A percentile compares a stretch with the other conserved stretches of the same genome.
These are phyloP conservation scores for Neurospora tetraspora DNA, from an alignment of 495 filamentous ascomycete genomes.

Conservation along the genomic window DNA sequence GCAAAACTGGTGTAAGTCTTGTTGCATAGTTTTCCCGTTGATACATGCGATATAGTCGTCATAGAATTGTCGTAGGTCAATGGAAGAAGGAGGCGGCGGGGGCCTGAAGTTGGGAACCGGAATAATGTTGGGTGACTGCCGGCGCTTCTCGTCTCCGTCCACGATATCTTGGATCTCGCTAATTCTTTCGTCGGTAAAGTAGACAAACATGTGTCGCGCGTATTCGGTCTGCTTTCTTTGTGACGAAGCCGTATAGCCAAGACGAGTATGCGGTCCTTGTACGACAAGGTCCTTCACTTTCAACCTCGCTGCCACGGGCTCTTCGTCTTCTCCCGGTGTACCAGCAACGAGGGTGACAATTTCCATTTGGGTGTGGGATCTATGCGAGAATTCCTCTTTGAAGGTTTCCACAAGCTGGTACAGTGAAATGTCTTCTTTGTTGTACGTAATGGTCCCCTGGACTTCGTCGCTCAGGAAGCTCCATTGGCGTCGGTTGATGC, in stretches of 20 bases:
- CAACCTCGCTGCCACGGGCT: slow-evolving; percentile 6
- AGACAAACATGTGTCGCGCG: slow-evolving; percentile 13
- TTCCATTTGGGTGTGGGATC: slow-evolving; percentile 11
- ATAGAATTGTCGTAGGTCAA: slow-evolving; percentile 14
- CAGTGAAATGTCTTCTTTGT: slow-evolving; percentile 12
- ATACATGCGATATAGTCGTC: slow-evolving; percentile 19
- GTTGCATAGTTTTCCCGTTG: slow-evolving; percentile 17
- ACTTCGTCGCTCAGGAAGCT: slow-evolving; percentile 4
- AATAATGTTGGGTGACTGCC: slow-evolving; percentile 6
- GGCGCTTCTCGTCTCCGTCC: slow-evolving; percentile 11
- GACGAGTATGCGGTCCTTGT: not conserved
- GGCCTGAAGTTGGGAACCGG: slow-evolving; percentile 2
- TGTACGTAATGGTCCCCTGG: slow-evolving; percentile 12
- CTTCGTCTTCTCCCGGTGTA: not conserved
- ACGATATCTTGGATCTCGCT: slow-evolving; percentile 12
- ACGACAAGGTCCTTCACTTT: slow-evolving; percentile 3
- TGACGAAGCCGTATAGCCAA: not conserved
- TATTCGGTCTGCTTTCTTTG: slow-evolving; percentile 1
- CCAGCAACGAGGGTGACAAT: slow-evolving; percentile 12
- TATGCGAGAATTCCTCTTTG: slow-evolving; percentile 8
- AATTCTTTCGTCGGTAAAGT: slow-evolving; percentile 16
- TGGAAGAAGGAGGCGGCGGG: slow-evolving; percentile 8
- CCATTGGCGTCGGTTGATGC: slow-evolving; percentile 15
- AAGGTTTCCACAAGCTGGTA: slow-evolving; percentile 13
- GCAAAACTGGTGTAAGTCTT: slow-evolving; percentile 17